Base-by-base conservation (phyloP, 345 rosid species). In the Iberis pinnata region DNA sequence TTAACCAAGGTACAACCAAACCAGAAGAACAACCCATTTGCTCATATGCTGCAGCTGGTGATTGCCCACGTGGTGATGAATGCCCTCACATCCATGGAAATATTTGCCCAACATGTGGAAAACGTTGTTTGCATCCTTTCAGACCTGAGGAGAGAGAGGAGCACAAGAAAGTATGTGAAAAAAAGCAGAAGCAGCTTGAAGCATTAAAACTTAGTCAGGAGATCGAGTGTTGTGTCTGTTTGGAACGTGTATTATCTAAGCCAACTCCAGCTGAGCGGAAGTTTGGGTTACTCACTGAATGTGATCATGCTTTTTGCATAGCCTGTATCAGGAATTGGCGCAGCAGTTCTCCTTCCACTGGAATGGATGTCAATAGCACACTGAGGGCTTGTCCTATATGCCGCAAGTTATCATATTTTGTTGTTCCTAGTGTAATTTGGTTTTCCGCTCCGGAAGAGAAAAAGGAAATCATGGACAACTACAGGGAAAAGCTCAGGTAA, bases 291-390 rank as follows among this genome's bases (percentile, higher is more conserved):
- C 77, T 92, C 14, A 83, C 97, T 8, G 98, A 92, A 67, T 88
- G 98, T 46, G 90, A 92, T 76, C 98, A 92, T 78, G 93, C 98
- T 27, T 92, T 92, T 63, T 92, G 98, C 61, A 77, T 78, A 44
- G 76, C 77, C 4, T 88, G 96, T 43, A 88, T 88, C 72, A 74
- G 96, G 70, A 88, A 88, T 59, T 88, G 94, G 94, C 94, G 90
- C 17, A 76, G 75, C 45, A 84, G 78, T 67, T 85, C 50, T 80
- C 90, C 95, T 29, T 76, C 84, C 20, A 77, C 95, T 57, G 94
- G 97, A 50, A 78, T 85, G 88, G 98, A 88, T 72, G 80, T 81
- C 50, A 84, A 81, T 58, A 73, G 75, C 67, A 70, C 89, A 46
- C 60, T 81, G 52, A 83, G 97, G 72, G 71, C 90, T 49, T 92